Percentiles rank a stretch among this genome's conserved stretches.
These are phyloP conservation scores for Tephrocybe sp. DNA, from an alignment of 768 basidiomycete species.

Conservation along the genomic window DNA sequence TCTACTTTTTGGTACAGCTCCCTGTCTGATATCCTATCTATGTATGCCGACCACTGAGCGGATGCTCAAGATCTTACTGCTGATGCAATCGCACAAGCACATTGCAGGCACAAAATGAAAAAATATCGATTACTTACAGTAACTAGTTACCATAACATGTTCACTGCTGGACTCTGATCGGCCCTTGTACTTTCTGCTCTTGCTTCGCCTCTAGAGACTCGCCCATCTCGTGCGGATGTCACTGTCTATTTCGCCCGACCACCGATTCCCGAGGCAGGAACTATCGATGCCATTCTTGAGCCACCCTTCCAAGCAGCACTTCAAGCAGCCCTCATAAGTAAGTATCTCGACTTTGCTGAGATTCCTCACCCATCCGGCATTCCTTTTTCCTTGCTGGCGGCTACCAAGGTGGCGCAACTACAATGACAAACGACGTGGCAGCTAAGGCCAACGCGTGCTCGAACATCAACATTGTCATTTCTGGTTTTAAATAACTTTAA, in stretches of 20 bases:
- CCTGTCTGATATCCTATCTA: no score
- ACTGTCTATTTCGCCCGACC: constrained; percentile 33
- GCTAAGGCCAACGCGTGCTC: constrained; percentile 28
- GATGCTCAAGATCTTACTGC: no score
- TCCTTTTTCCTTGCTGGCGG: constrained; percentile 36
- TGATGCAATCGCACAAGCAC: no score
- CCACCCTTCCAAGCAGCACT: constrained; percentile 31
- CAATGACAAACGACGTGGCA: constrained; percentile 28
- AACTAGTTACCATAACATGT: no score
- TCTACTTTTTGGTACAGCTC: no score
- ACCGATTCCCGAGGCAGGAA: constrained; percentile 30
- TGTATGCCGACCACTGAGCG: no score
- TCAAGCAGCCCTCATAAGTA: constrained; percentile 22
- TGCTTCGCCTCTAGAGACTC: constrained; percentile 19
- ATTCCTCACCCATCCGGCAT: constrained; percentile 32
- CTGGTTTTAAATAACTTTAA: constrained; percentile 30
- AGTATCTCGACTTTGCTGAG: constrained; percentile 32
- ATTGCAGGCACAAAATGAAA: no score
- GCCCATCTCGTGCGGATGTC: constrained; percentile 28
- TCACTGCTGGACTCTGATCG: neutral
- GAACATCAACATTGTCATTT: constrained; percentile 31
- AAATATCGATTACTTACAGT: no score
- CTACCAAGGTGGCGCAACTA: constrained; percentile 14
- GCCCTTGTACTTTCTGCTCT: constrained; percentile 13
- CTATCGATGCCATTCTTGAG: constrained; percentile 34